Percentiles rank a stretch among this genome's conserved stretches.
Evolutionary conservation across 1,284 basidiomycete genomes (phyloP).

Genomic region (Phaffia rhodozyma): DNA sequence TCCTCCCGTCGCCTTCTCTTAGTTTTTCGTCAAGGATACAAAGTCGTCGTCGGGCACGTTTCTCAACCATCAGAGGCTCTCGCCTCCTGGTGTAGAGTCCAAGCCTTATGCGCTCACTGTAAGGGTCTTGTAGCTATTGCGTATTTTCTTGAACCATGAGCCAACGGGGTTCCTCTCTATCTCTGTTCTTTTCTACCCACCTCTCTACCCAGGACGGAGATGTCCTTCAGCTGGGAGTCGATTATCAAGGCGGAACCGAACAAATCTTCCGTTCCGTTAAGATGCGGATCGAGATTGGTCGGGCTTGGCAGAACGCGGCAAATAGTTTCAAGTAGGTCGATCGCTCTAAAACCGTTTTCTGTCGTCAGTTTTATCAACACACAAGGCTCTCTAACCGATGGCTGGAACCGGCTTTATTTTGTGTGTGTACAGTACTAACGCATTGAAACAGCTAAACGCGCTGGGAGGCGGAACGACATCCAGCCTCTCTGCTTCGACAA

Average conservation of each 20-base stretch:
- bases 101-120: slow-evolving; percentile 62
- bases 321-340: slow-evolving; percentile 87
- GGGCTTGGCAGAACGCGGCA: slow-evolving; percentile 76
- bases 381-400: neutral
- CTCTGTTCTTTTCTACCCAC: neutral
- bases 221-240: slow-evolving; percentile 88
- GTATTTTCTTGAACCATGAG: neutral
- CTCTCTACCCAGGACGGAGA: slow-evolving; percentile 58
- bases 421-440: slow-evolving; percentile 49
- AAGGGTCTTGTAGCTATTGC: slow-evolving; percentile 1
- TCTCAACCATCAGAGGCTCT: slow-evolving; percentile 84
- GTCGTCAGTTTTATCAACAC: neutral
- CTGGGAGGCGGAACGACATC: slow-evolving; percentile 40
- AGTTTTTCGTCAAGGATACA: slow-evolving; percentile 85
- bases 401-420: neutral
- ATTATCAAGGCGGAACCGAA: slow-evolving; percentile 95
- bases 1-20: neutral
- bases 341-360: slow-evolving; percentile 5
- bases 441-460: slow-evolving; percentile 65
- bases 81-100: slow-evolving; percentile 68
- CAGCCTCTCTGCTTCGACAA: slow-evolving; percentile 5
- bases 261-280: slow-evolving; percentile 98
- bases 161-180: neutral
- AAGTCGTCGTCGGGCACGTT: slow-evolving; percentile 87
- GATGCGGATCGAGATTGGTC: slow-evolving; percentile 74